Percentiles rank a stretch among this genome's conserved stretches.
phyloP scores from a whole-genome alignment of 139 green algal genomes.

The Volvox africanus region DNA sequence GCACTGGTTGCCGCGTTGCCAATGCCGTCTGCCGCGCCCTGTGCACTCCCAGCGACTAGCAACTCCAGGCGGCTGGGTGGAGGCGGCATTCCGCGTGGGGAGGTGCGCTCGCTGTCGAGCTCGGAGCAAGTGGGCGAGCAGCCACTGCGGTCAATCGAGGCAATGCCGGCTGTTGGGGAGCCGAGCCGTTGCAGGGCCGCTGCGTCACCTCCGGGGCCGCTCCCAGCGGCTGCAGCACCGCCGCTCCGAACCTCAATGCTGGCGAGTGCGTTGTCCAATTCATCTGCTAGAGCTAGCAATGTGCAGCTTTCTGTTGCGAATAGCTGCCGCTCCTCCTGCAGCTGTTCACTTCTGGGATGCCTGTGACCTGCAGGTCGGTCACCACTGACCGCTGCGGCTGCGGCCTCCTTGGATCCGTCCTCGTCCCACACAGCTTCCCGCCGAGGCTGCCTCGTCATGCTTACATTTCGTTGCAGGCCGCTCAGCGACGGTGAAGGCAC shows the following conservation, averaged over 20 bases:
- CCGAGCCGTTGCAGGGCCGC: no score
- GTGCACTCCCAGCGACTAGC: no score
- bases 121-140: neutral
- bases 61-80: neutral
- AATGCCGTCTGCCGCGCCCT: no score
- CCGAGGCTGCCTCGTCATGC: neutral
- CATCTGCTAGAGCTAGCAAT: constrained; percentile 3
- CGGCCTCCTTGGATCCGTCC: neutral
- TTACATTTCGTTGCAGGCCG: neutral
- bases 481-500: neutral
- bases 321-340: constrained; percentile 1
- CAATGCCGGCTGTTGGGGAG: no score
- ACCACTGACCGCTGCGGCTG: neutral
- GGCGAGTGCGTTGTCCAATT: neutral
- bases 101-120: neutral
- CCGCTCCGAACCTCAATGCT: no score
- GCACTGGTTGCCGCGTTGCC: no score
- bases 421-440: neutral
- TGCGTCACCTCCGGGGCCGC: neutral
- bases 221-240: neutral
- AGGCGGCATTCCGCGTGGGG: neutral
- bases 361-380: no score
- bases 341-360: neutral
- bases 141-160: no score
- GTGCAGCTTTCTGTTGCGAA: neutral